Evolutionary conservation across 192 early-diverging fungal species (phyloP), one percentile per base, ranked within the genome.

Genomic region (Rhizophagus prolifer): DNA sequence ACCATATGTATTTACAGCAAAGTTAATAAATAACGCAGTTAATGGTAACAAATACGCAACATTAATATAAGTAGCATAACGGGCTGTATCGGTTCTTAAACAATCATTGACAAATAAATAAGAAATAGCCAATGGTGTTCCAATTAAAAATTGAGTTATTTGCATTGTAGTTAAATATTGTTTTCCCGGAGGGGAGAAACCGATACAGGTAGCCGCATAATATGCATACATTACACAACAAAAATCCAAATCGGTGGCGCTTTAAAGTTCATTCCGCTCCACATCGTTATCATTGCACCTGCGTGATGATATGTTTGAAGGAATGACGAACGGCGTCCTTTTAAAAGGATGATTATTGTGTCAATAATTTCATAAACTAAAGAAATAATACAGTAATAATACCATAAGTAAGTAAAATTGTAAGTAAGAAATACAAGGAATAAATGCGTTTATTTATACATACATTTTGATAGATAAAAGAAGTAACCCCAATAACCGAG

Each of bases 271-370:
- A 90, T 89, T 50, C 89, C 88, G 25, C 86, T 83, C 87, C 89
- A 94, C 92, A 93, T 94, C 60, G 91, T 88, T 79, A 94, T 80
- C 79, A 95, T 95, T 44, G 93, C 91, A 54, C 93, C 93, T 9
- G 92, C 89, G 78, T 94, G 94, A 81, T 95, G 94, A 85, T 94
- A 95, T 58, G 90, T 91, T 85, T 95, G 93, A 59, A 95, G 84
- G 19, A 94, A 85, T 25, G 91, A 93, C 0, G 92, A 91, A 61
- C 86, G 86, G 64, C 90, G 89, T 34, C 92, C 92, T 80, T 95
- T 94, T 30, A 92, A 64, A 59, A 96, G 79, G 76, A 96, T 92
- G 79, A 96, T 95, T 79, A 91, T 88, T 66, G 95, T 96, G 77
- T 96, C 95, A 64, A 96, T 86, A 41, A 96, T 86, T 81, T 96